Conservation (phyloP, 148 eudicot species). For the Fagopyrum tataricum region DNA sequence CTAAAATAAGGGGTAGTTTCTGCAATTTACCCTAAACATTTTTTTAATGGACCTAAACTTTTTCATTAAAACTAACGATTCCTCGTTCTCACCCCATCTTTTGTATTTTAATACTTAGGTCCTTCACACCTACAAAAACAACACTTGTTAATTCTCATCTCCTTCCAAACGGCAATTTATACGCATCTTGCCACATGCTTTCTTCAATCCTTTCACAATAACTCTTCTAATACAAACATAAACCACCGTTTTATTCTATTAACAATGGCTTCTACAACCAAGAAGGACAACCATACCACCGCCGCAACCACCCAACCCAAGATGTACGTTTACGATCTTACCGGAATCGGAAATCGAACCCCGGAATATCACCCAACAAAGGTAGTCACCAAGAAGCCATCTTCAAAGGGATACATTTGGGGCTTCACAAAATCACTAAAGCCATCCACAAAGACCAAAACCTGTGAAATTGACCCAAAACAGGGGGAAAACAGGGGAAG, state of each 20-base stretch:
- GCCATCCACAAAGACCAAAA: neutral
- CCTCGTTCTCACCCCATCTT: neutral
- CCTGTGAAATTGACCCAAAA: neutral
- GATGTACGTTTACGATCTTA: slow-evolving; percentile 58
- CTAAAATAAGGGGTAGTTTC: too few species aligned
- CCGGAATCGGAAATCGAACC: slow-evolving; percentile 27
- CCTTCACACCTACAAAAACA: slow-evolving; percentile 9
- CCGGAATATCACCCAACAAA: slow-evolving; percentile 28
- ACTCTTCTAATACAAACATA: neutral
- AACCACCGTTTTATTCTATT: neutral
- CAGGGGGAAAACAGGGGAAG: slow-evolving; percentile 12
- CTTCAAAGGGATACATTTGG: neutral
- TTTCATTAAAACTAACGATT: neutral
- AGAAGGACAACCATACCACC: slow-evolving; percentile 14
- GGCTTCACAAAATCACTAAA: neutral
- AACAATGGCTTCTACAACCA: slow-evolving; percentile 16
- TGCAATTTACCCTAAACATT: too few species aligned
- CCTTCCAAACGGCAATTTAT: slow-evolving; percentile 9
- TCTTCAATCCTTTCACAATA: slow-evolving; percentile 5
- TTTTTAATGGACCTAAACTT: too few species aligned
- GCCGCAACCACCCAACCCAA: slow-evolving; percentile 32
- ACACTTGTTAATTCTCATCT: neutral
- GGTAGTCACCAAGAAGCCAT: slow-evolving; percentile 15
- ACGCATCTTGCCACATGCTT: slow-evolving; percentile 10
- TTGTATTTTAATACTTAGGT: neutral